Conservation (phyloP, 2,329 filamentous ascomycete species). For the Raffaelea arxii region DNA sequence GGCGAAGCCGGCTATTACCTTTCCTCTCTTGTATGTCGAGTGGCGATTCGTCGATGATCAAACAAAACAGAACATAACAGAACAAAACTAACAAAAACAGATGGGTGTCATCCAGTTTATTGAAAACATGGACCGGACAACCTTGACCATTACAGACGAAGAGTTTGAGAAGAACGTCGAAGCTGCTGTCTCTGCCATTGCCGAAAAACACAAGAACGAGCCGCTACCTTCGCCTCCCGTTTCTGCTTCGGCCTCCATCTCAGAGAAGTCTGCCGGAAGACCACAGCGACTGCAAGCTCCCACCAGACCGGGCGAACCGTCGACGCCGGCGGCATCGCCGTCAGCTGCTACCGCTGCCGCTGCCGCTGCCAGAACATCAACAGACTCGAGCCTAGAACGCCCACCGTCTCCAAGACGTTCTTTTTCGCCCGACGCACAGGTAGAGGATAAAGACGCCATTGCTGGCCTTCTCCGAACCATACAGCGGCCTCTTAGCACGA, state of each 20-base stretch:
- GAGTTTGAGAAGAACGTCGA: conserved; percentile 98
- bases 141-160: conserved; percentile 83
- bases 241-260: conserved; percentile 29
- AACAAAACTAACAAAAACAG: too few relatives aligned
- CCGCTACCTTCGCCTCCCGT: conserved; percentile 32
- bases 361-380: conserved; percentile 26
- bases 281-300: conserved; percentile 13
- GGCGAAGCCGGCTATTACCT: conserved; percentile 99
- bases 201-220: conserved; percentile 65
- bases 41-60: not conserved
- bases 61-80: too few relatives aligned
- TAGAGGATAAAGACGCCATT: conserved; percentile 71
- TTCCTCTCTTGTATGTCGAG: conserved; percentile 64
- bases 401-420: conserved; percentile 30
- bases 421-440: conserved; percentile 30
- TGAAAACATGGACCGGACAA: conserved; percentile 90
- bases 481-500: conserved; percentile 80
- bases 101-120: conserved; percentile 96
- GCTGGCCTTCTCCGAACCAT: conserved; percentile 81
- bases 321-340: conserved; percentile 20
- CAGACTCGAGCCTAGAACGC: conserved; percentile 25
- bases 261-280: conserved; percentile 29
- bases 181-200: conserved; percentile 87
- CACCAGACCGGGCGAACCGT: conserved; percentile 38
- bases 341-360: too few relatives aligned